Conservation (phyloP, 108 stramenopile species). For the Cyclotella cryptica region DNA sequence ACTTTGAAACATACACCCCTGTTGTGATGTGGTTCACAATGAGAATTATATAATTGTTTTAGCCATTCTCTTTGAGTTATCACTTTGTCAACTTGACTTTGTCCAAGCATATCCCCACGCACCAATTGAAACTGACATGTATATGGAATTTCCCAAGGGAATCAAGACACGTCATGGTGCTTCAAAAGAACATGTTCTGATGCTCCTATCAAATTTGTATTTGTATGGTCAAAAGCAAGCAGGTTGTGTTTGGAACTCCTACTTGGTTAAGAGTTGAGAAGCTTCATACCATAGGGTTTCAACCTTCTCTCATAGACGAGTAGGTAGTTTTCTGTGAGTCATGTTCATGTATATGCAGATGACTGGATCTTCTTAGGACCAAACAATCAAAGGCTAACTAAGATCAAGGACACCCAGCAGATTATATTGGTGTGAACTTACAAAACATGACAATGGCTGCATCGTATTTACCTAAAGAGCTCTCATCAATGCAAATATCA, state of each 20-base stretch:
- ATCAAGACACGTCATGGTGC: slow-evolving; percentile 42
- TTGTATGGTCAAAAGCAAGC: slow-evolving; percentile 54
- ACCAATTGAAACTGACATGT: slow-evolving; percentile 3
- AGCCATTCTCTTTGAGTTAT: neutral
- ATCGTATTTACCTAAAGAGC: slow-evolving; percentile 54
- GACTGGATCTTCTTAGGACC: slow-evolving; percentile 52
- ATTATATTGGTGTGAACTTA: slow-evolving; percentile 59
- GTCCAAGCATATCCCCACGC: neutral
- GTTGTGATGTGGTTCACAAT: too few species aligned
- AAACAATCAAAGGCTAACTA: neutral
- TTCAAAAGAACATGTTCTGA: neutral
- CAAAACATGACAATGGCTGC: slow-evolving; percentile 25
- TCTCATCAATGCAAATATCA: slow-evolving; percentile 48
- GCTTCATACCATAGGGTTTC: slow-evolving; percentile 40
- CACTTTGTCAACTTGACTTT: slow-evolving; percentile 1
- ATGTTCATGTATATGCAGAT: slow-evolving; percentile 32
- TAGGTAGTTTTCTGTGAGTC: neutral
- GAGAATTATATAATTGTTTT: neutral
- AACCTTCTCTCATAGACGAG: slow-evolving; percentile 30
- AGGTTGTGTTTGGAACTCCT: slow-evolving; percentile 49
- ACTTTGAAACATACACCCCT: too few species aligned
- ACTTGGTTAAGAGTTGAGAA: slow-evolving; percentile 38
- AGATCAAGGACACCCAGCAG: slow-evolving; percentile 50
- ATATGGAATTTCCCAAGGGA: slow-evolving; percentile 19
- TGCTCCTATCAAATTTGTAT: slow-evolving; percentile 50